phyloP scores from a whole-genome alignment of 1,139 yeast genomes.

The Kodamaea alishanica region DNA sequence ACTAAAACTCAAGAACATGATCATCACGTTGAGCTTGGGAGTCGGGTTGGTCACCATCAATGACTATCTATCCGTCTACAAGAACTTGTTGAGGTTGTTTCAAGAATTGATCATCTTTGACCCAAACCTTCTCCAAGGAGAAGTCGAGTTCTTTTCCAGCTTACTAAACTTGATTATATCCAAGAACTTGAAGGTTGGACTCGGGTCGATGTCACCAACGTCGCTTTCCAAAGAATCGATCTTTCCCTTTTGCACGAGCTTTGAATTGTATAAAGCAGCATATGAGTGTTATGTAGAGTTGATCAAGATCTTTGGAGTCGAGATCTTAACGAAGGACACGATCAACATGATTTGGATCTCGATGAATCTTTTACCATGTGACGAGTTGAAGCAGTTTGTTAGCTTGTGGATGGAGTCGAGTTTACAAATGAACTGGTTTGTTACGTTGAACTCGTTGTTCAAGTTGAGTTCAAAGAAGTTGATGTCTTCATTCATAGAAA shows the following conservation, averaged over 20 bases:
- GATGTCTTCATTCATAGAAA: slow-evolving; percentile 37
- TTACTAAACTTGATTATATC: slow-evolving; percentile 33
- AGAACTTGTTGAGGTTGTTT: slow-evolving; percentile 27
- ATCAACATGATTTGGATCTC: slow-evolving; percentile 42
- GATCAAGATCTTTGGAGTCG: slow-evolving; percentile 36
- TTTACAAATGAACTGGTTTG: slow-evolving; percentile 39
- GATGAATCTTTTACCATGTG: slow-evolving; percentile 41
- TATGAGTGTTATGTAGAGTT: slow-evolving; percentile 40
- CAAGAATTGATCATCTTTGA: slow-evolving; percentile 44
- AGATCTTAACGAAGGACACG: slow-evolving; percentile 33
- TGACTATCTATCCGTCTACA: slow-evolving; percentile 28
- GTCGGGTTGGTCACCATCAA: slow-evolving; percentile 30
- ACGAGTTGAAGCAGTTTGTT: slow-evolving; percentile 32
- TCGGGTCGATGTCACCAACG: slow-evolving; percentile 33
- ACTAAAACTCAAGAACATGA: slow-evolving; percentile 25
- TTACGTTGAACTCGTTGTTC: slow-evolving; percentile 36
- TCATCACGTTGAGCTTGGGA: slow-evolving; percentile 31
- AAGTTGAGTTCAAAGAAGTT: slow-evolving; percentile 37
- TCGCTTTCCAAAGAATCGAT: slow-evolving; percentile 32
- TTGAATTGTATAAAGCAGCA: slow-evolving; percentile 33
- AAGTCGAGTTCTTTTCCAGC: slow-evolving; percentile 28
- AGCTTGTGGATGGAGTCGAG: slow-evolving; percentile 41
- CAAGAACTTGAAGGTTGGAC: slow-evolving; percentile 37
- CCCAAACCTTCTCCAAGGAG: slow-evolving; percentile 31
- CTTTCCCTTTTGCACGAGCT: slow-evolving; percentile 41